Conservation (phyloP, 129 eudicot genomes). For the Apium graveolens region DNA sequence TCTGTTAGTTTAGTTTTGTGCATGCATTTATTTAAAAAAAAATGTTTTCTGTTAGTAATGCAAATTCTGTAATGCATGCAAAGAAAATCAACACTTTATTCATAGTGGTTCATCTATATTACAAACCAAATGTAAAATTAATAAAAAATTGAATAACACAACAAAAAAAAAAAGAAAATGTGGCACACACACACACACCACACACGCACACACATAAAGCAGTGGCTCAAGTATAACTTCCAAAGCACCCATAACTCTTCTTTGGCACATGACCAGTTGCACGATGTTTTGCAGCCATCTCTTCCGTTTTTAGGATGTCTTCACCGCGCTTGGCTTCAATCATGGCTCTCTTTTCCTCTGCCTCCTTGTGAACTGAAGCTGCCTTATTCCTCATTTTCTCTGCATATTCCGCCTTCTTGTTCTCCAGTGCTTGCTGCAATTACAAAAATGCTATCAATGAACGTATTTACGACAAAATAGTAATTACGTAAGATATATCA, state of each 20-base stretch:
- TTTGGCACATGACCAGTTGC: constrained; percentile 69
- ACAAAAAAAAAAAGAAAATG: neutral
- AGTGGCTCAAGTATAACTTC: constrained; percentile 24
- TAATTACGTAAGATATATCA: neutral
- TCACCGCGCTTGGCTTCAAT: constrained; percentile 58
- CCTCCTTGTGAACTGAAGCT: constrained; percentile 63
- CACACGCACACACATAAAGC: neutral
- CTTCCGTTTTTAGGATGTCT: constrained; percentile 64
- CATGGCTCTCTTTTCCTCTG: constrained; percentile 82
- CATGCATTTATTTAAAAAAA: no score
- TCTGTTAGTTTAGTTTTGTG: no score
- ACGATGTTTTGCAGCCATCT: constrained; percentile 66
- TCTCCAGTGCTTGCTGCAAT: constrained; percentile 62
- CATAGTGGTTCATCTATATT: neutral
- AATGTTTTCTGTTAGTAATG: no score
- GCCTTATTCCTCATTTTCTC: constrained; percentile 67
- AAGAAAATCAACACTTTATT: neutral
- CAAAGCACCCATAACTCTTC: constrained; percentile 53
- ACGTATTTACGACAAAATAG: neutral
- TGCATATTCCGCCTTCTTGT: constrained; percentile 73
- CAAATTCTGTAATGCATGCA: neutral
- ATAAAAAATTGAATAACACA: neutral
- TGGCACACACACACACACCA: neutral
- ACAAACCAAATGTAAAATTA: neutral
- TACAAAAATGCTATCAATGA: neutral